Base-by-base conservation (phyloP, 345 rosid genomes). In the Garcia nutans region DNA sequence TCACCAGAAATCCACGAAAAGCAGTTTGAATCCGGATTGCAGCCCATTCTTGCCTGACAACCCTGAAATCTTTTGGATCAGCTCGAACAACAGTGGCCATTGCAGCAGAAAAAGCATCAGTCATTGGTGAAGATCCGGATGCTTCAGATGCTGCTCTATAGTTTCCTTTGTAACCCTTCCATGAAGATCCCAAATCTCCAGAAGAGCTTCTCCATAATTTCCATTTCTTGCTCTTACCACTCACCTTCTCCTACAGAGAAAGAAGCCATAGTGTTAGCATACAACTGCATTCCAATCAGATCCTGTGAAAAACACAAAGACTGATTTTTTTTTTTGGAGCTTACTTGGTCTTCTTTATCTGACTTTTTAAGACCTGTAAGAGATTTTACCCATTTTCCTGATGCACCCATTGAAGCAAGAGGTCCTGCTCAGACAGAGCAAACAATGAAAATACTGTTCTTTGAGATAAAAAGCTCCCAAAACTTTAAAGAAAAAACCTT, bases 381-480 rank as follows among this genome's bases (percentile, higher is more conserved):
- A 20, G 96, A 87, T 77, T 90, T 93, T 8, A 95, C 90, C 99
- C 99, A 95, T 80, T 89, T 95, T 41, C 97, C 97, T 62, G 99
- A 89, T 77, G 93, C 98, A 86, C 99, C 98, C 99, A 95, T 95
- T 45, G 45, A 37, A 12, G 54, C 22, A 33, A n/a, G 20, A 26
- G 50, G 19, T 15, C n/a, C 20, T 28, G 42, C 59, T 73, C 49
- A 44, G 19, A 31, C 33, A 47, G 65, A 41, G 17, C 49, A 26
- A 68, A 42, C 52, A 63, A 65, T 26, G 8, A 68, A 52, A 55
- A 61, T 22, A 22, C 12, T 12, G 55, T 60, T 68, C n/a, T 60
- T n/a, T 6, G 15, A 17, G 56, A 68, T 56, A 19, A 3, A 19
- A 65, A 57, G 42, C 24, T 50, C 31, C 31, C 37, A 73, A 52